These are phyloP conservation scores for Eucalyptus erythrocorys DNA, from an alignment of 345 rosid genomes.

Conservation along the genomic window DNA sequence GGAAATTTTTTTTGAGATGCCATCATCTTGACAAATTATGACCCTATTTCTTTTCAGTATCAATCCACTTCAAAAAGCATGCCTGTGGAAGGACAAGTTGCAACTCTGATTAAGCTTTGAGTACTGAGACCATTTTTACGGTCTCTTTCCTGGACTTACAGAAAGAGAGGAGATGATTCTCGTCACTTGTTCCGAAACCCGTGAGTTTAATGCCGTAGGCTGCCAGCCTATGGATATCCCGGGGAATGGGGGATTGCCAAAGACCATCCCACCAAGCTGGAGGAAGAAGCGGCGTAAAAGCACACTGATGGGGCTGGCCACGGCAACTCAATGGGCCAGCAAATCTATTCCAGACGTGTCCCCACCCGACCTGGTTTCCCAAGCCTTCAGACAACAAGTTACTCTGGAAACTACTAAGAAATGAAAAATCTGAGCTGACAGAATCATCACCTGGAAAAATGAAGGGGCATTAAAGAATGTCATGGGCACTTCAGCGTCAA, in stretches of 20 bases:
- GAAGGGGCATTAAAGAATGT: not conserved
- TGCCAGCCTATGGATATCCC: constrained; percentile 54
- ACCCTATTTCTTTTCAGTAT: not conserved
- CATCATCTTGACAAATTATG: not conserved
- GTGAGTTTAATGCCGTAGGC: constrained; percentile 68
- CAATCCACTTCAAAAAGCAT: not conserved
- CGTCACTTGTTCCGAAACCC: constrained; percentile 64
- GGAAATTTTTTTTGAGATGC: not conserved
- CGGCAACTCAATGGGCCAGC: constrained; percentile 89
- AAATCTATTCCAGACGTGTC: constrained; percentile 93
- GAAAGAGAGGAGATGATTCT: constrained; percentile 37
- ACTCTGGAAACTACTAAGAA: constrained; percentile 84
- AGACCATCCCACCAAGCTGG: constrained; percentile 98
- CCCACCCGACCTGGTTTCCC: constrained; percentile 83
- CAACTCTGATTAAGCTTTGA: constrained; percentile 4
- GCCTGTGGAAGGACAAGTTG: not conserved
- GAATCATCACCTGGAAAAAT: constrained; percentile 48
- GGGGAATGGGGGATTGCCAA: constrained; percentile 87
- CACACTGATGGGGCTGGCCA: constrained; percentile 71
- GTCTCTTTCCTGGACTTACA: constrained; percentile 51
- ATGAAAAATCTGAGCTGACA: constrained; percentile 37
- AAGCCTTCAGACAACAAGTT: constrained; percentile 59
- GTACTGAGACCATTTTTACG: constrained; percentile 30
- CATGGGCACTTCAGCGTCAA: not conserved
- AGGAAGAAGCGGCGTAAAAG: constrained; percentile 79